Conservation (phyloP, 352 stramenopile species). For the Pythium diclinum region DNA sequence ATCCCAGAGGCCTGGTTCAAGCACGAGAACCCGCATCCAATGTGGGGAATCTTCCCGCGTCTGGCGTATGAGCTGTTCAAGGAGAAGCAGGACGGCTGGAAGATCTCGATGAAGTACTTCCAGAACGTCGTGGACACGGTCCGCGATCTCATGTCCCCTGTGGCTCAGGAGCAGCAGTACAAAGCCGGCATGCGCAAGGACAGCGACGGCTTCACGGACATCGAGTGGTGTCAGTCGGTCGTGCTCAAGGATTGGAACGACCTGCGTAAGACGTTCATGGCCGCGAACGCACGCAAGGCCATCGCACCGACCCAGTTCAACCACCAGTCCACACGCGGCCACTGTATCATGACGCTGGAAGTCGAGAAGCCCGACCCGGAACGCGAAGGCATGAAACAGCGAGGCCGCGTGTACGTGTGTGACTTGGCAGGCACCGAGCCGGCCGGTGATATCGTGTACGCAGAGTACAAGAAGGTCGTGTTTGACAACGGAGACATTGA, state of each 20-base stretch:
- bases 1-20: slow-evolving; percentile 94
- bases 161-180: slow-evolving; percentile 93
- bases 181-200: slow-evolving; percentile 95
- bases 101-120: slow-evolving; percentile 97
- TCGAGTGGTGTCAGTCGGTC: slow-evolving; percentile 92
- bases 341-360: slow-evolving; percentile 95
- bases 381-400: slow-evolving; percentile 87
- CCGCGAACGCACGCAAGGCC: slow-evolving; percentile 89
- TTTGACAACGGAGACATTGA: slow-evolving; percentile 91
- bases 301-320: slow-evolving; percentile 95
- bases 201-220: slow-evolving; percentile 93
- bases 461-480: slow-evolving; percentile 91
- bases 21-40: slow-evolving; percentile 81
- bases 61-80: slow-evolving; percentile 94
- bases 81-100: slow-evolving; percentile 94
- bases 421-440: slow-evolving; percentile 92
- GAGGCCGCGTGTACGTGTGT: slow-evolving; percentile 91
- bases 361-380: slow-evolving; percentile 92
- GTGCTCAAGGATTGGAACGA: slow-evolving; percentile 94
- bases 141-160: slow-evolving; percentile 92
- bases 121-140: slow-evolving; percentile 96
- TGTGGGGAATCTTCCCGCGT: slow-evolving; percentile 92
- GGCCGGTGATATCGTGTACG: slow-evolving; percentile 92
- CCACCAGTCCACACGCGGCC: slow-evolving; percentile 91
- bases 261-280: slow-evolving; percentile 88